Conservation (phyloP, 2,329 filamentous ascomycete genomes). For the Dactylella cylindrospora region DNA sequence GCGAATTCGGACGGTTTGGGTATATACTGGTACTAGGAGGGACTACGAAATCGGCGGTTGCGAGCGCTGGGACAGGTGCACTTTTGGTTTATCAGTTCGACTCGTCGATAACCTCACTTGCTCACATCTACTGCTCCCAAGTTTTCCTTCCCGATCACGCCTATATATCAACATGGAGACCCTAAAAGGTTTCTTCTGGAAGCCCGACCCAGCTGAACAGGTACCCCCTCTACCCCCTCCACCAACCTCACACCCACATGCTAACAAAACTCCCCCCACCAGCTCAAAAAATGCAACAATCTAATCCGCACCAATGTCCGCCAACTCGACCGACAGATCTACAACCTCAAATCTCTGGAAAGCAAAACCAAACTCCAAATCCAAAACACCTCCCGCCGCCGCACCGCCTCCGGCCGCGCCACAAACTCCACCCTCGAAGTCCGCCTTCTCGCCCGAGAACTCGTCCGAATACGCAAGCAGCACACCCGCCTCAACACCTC, state of each 20-base stretch:
- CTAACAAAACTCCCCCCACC: conserved; percentile 32
- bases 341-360: conserved; percentile 74
- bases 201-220: conserved; percentile 90
- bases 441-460: conserved; percentile 82
- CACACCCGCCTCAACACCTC: conserved; percentile 73
- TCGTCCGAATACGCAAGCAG: conserved; percentile 79
- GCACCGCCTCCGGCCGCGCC: conserved; percentile 73
- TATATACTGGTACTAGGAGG: too few relatives aligned
- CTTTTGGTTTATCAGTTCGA: too few relatives aligned
- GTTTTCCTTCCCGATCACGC: not conserved
- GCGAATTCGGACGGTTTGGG: too few relatives aligned
- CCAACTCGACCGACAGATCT: conserved; percentile 91
- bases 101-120: too few relatives aligned
- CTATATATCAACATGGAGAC: conserved; percentile 68
- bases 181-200: conserved; percentile 81
- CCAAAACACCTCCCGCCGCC: conserved; percentile 76
- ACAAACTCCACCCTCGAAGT: conserved; percentile 75
- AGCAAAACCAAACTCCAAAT: conserved; percentile 83
- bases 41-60: too few relatives aligned
- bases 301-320: conserved; percentile 87
- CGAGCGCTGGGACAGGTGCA: too few relatives aligned
- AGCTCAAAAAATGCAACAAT: conserved; percentile 94
- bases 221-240: conserved; percentile 56
- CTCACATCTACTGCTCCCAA: too few relatives aligned
- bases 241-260: conserved; percentile 21